Percentiles rank a stretch among this genome's conserved stretches.
Conservation (phyloP, 768 basidiomycete species). For the Agrocybe chaxingu region DNA sequence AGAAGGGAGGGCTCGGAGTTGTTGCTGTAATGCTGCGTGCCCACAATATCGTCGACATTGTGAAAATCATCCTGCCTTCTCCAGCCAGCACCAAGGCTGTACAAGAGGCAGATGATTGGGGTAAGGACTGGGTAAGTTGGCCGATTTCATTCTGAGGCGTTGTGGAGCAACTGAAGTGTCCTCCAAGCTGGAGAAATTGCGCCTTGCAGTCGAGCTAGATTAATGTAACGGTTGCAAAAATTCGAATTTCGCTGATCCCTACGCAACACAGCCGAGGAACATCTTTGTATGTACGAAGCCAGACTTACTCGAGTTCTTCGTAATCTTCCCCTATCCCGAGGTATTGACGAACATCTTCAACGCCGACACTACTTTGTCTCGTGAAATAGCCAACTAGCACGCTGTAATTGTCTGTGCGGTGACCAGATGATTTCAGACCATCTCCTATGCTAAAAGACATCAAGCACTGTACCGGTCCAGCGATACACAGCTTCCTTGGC, state of each 20-base stretch:
- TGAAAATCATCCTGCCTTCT: constrained; percentile 21
- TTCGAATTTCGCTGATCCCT: background rate
- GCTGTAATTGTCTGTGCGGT: constrained; percentile 61
- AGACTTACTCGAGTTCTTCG: constrained; percentile 59
- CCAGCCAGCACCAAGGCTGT: constrained; percentile 13
- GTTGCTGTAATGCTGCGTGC: constrained; percentile 17
- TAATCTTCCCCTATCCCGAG: constrained; percentile 71
- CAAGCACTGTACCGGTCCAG: constrained; percentile 74
- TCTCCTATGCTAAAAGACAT: background rate
- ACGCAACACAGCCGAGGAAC: background rate
- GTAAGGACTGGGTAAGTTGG: constrained; percentile 18
- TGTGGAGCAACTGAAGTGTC: background rate
- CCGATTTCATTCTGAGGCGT: background rate
- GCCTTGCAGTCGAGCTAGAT: constrained; percentile 12
- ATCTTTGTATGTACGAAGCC: background rate
- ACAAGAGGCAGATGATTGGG: constrained; percentile 18
- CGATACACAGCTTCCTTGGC: constrained; percentile 82
- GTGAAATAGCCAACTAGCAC: constrained; percentile 64
- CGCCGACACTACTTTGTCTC: constrained; percentile 54
- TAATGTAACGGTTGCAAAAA: background rate
- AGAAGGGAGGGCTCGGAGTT: constrained; percentile 21
- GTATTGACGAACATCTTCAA: constrained; percentile 62
- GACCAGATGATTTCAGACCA: constrained; percentile 1
- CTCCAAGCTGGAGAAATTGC: constrained; percentile 14
- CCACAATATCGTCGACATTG: constrained; percentile 18